Base-by-base conservation (phyloP, 768 basidiomycete species). In the Tricholoma flavovirens region DNA sequence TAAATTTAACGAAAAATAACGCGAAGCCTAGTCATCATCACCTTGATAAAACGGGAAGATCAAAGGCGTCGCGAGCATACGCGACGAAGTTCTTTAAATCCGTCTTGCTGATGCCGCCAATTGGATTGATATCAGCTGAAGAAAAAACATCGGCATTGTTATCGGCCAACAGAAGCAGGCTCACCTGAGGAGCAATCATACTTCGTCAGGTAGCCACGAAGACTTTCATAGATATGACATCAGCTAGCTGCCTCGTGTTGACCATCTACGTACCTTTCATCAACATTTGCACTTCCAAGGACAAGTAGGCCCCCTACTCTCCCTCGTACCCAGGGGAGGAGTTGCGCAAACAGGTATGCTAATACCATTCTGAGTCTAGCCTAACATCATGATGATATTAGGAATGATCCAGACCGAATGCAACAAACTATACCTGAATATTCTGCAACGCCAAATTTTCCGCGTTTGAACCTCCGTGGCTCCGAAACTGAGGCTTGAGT, bases 381-480 rank as follows among this genome's bases (percentile, higher is more conserved):
- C 86, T 95, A 50, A 19, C 17, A 51, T 32, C 40, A 9, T 32
- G 29, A 15, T 53, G 36, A 26, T 48, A n/a, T 51, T 43, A 51
- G 15, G 12, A 14, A 49, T 17, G 7, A 21, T n/a, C 53, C 8
- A 56, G 29, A 32, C 21, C n/a, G 35, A 51, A 49, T 26, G 38
- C 33, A 21, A 32, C 42, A 33, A 32, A 36, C 59, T 60, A 22
- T 55, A 86, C 90, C 71, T 98, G 96, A 38, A 99, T 98, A 66
- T 99, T 99, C 70, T 99, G 97, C 69, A 98, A 73, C 4, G 97
- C 97, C 21, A 98, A 75, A 69, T 98, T 99, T 77, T 98, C 97
- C 12, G 91, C 89, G 17, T 72, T 71, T 5, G 83, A 77, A 0
- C 97, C 97, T 2, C 97, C 97, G 57, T 97, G 90, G 1, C 83